Evolutionary conservation across 306 rosid species (phyloP).

Genomic region (Quercus glauca): DNA sequence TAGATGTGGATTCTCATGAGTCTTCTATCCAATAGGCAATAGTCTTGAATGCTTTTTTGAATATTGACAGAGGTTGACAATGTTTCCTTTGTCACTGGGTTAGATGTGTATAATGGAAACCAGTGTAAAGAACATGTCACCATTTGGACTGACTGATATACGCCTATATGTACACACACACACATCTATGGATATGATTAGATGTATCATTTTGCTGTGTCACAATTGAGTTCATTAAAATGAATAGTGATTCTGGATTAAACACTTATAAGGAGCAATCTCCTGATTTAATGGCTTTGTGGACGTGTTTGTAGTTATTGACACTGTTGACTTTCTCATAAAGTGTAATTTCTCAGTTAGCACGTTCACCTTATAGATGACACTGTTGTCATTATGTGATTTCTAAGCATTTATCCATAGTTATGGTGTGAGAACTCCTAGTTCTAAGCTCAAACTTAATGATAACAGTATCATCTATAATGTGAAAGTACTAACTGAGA

Average conservation of each 20-base stretch:
- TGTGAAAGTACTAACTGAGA: background rate
- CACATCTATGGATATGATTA: background rate
- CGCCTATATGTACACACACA: background rate
- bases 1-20: constrained; percentile 53
- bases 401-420: background rate
- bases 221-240: background rate
- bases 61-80: background rate
- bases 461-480: background rate
- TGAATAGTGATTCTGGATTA: background rate
- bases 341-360: background rate
- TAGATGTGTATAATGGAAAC: background rate
- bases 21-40: background rate
- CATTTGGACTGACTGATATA: background rate
- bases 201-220: background rate
- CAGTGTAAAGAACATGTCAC: background rate
- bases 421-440: background rate
- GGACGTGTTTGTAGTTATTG: background rate
- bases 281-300: background rate
- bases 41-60: constrained; percentile 7
- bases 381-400: background rate
- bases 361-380: background rate
- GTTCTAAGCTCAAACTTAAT: background rate
- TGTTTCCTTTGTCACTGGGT: background rate
- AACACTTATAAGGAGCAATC: background rate
- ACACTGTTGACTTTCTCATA: background rate